Percentiles rank a stretch among this genome's conserved stretches.
Conservation (phyloP, 441 rosid genomes). For the Daphne laureola region DNA sequence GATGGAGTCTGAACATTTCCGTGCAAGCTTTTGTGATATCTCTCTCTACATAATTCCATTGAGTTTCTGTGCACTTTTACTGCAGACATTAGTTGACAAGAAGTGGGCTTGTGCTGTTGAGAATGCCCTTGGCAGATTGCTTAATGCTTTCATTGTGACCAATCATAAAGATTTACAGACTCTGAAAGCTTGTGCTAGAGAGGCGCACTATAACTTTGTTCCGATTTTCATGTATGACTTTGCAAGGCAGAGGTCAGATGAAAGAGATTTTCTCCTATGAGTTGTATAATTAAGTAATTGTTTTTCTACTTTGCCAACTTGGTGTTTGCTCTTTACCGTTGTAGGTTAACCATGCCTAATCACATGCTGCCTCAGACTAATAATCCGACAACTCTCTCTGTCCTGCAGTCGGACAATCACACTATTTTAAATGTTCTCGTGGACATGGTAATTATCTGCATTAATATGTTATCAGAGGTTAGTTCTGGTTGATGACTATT, state of each 20-base stretch:
- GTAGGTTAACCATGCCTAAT: constrained; percentile 70
- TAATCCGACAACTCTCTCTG: constrained; percentile 79
- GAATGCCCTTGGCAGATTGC: constrained; percentile 76
- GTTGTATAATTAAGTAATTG: constrained; percentile 9
- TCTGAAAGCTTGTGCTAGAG: constrained; percentile 71
- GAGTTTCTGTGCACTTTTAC: constrained; percentile 7
- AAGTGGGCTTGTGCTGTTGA: constrained; percentile 93
- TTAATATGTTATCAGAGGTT: constrained; percentile 35
- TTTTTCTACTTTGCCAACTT: constrained; percentile 9
- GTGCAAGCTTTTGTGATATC: too few species aligned
- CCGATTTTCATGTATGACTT: constrained; percentile 83
- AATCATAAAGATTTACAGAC: constrained; percentile 66
- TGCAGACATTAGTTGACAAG: constrained; percentile 70
- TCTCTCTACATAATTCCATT: too few species aligned
- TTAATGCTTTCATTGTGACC: constrained; percentile 94
- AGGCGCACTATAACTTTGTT: constrained; percentile 60
- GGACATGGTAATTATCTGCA: constrained; percentile 61
- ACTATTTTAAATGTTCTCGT: constrained; percentile 87
- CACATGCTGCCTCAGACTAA: constrained; percentile 83
- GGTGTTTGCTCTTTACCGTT: constrained; percentile 15
- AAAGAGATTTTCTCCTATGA: constrained; percentile 11
- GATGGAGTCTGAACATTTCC: too few species aligned
- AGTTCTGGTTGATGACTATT: constrained; percentile 66
- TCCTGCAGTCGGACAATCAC: constrained; percentile 60
- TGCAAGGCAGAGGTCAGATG: constrained; percentile 71